Percentiles rank a stretch among this genome's conserved stretches.
phyloP scores from a whole-genome alignment of 139 green algal species.

The Micractinium sp. region DNA sequence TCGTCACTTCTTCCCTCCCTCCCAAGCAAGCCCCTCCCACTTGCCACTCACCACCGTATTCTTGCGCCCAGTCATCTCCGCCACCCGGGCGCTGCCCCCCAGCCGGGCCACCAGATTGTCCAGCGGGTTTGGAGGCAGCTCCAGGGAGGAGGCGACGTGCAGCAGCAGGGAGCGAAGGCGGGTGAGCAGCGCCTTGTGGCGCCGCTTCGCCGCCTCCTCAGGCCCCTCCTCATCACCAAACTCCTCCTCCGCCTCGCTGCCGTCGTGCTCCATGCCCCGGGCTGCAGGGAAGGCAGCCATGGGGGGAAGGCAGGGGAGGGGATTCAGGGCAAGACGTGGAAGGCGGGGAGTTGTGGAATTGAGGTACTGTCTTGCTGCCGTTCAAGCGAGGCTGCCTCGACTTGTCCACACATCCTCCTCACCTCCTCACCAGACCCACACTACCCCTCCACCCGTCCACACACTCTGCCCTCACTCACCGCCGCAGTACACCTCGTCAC shows the following conservation, averaged over 20 bases:
- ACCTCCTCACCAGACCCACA: too few relatives aligned
- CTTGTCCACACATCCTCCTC: too few relatives aligned
- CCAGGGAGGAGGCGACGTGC: neutral
- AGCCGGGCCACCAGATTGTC: slow-evolving; percentile 71
- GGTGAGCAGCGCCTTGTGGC: neutral
- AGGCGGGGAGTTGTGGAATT: too few relatives aligned
- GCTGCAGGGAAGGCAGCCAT: neutral
- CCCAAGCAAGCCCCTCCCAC: neutral
- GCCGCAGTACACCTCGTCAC: neutral
- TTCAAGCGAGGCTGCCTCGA: too few relatives aligned
- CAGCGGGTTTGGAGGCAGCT: neutral
- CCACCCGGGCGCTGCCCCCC: slow-evolving; percentile 65
- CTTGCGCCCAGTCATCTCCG: slow-evolving; percentile 81
- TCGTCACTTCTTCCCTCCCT: too few relatives aligned
- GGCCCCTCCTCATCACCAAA: neutral
- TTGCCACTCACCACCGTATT: neutral
- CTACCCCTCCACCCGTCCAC: too few relatives aligned
- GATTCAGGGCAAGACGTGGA: neutral
- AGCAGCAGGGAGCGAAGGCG: neutral
- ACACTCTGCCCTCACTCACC: neutral
- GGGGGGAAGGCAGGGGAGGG: neutral
- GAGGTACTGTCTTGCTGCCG: too few relatives aligned
- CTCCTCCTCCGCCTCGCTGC: neutral
- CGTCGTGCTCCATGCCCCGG: neutral
- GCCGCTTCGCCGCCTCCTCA: neutral